A percentile compares a stretch with the other conserved stretches of the same genome.
Conservation (phyloP, 2,329 filamentous ascomycete genomes). For the Corinectria fuckeliana region DNA sequence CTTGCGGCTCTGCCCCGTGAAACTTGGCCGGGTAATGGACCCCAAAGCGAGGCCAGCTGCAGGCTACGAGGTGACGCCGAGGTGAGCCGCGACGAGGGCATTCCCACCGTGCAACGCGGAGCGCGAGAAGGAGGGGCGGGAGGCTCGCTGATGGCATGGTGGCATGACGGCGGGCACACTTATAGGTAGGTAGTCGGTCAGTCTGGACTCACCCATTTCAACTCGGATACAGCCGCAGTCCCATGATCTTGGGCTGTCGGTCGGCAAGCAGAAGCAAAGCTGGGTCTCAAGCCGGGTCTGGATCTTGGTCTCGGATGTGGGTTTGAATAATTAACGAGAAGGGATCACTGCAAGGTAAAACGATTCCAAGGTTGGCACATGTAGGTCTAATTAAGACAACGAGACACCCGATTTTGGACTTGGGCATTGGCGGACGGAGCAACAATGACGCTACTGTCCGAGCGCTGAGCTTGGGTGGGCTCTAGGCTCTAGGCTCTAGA, state of each 20-base stretch:
- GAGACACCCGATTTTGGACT: conserved; percentile 2
- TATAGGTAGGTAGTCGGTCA: conserved; percentile 4
- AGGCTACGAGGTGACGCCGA: conserved; percentile 3
- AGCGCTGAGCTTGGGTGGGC: conserved; percentile 11
- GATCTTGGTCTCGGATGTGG: too few relatives aligned
- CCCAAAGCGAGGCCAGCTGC: neutral
- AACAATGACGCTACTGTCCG: conserved; percentile 23
- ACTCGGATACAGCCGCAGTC: conserved; percentile 38
- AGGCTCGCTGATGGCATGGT: too few relatives aligned
- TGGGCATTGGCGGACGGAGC: neutral
- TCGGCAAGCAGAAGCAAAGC: conserved; percentile 19
- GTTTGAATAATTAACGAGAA: too few relatives aligned
- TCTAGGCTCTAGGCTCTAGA: too few relatives aligned
- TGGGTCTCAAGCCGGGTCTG: neutral
- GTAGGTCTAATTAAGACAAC: neutral
- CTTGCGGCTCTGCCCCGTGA: too few relatives aligned
- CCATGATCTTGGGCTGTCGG: conserved; percentile 40
- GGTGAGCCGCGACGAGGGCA: conserved; percentile 28
- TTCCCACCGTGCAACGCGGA: conserved; percentile 31
- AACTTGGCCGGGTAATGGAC: neutral
- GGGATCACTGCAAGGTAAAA: neutral
- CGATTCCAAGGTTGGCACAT: neutral
- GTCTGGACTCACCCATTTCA: conserved; percentile 45
- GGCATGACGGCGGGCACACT: conserved; percentile 19
- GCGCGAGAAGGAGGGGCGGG: conserved; percentile 33